Evolutionary conservation across 257 asterid species (phyloP).

Genomic region (Gentiana macrophylla): DNA sequence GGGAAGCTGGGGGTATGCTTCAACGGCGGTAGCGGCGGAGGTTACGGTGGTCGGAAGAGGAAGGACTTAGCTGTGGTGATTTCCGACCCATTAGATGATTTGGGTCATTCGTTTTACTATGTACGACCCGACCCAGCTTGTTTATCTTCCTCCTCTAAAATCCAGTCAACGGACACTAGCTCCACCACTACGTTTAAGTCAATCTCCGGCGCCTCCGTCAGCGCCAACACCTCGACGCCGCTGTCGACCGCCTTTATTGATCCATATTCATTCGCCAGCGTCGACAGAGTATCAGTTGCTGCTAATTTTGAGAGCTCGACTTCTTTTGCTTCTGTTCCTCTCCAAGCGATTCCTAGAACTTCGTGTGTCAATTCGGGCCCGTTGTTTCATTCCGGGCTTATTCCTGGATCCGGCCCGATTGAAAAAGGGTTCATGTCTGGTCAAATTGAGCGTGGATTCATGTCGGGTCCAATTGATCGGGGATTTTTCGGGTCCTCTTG

Average conservation of each 20-base stretch:
- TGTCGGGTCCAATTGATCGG: constrained; percentile 78
- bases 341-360: constrained; percentile 71
- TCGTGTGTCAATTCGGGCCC: constrained; percentile 55
- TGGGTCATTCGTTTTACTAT: constrained; percentile 94
- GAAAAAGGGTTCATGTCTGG: constrained; percentile 86
- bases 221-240: constrained; percentile 91
- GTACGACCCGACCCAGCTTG: constrained; percentile 56
- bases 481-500: constrained; percentile 73
- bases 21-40: constrained; percentile 42
- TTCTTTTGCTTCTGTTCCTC: constrained; percentile 78
- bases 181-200: constrained; percentile 47
- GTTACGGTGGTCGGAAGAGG: constrained; percentile 42
- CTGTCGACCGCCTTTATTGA: constrained; percentile 72
- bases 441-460: constrained; percentile 70
- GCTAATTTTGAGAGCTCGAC: constrained; percentile 87
- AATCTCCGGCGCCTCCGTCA: constrained; percentile 88
- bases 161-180: constrained; percentile 40
- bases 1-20: constrained; percentile 80
- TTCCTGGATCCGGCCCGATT: constrained; percentile 51
- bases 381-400: constrained; percentile 28
- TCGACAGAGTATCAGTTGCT: constrained; percentile 64
- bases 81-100: constrained; percentile 71
- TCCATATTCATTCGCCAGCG: constrained; percentile 40
- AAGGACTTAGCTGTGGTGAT: constrained; percentile 30
- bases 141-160: constrained; percentile 59